A percentile compares a stretch with the other conserved stretches of the same genome.
Evolutionary conservation across 2,329 filamentous ascomycete genomes (phyloP).

Genomic region (Claviceps spartinae): DNA sequence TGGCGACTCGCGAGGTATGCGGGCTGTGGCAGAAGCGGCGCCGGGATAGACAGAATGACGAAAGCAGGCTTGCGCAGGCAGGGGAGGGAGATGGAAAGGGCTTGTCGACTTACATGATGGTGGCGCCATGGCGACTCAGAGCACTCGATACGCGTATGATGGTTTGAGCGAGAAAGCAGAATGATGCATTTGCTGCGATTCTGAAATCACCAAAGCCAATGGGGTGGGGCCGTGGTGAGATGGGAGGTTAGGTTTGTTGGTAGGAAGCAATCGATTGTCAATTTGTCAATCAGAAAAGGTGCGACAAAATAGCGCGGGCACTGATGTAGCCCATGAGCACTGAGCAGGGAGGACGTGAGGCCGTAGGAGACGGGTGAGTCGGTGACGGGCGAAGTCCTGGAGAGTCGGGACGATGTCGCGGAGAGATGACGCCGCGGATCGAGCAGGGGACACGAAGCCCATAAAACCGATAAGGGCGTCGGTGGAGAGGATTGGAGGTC

Average conservation of each 20-base stretch:
- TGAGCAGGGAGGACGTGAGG: neutral
- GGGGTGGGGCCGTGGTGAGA: neutral
- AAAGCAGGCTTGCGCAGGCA: neutral
- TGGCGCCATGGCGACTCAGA: constrained; percentile 12
- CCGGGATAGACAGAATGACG: neutral
- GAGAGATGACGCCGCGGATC: neutral
- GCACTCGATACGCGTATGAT: neutral
- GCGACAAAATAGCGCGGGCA: neutral
- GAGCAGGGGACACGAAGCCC: neutral
- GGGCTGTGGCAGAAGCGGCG: neutral
- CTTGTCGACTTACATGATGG: constrained; percentile 14
- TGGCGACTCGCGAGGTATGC: neutral
- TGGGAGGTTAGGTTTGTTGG: neutral
- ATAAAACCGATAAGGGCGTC: neutral
- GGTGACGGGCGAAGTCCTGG: too few species aligned
- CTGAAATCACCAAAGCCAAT: neutral
- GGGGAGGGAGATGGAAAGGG: constrained; percentile 6
- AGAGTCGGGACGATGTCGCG: neutral
- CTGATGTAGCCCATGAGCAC: neutral
- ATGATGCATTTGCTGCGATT: neutral
- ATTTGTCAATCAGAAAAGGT: neutral
- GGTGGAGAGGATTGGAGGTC: neutral
- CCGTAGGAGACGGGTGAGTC: neutral
- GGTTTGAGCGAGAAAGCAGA: neutral
- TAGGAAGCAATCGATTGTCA: neutral